Percentiles rank a stretch among this genome's conserved stretches.
Conservation (phyloP, 2,329 filamentous ascomycete species). For the Dothistroma pini region DNA sequence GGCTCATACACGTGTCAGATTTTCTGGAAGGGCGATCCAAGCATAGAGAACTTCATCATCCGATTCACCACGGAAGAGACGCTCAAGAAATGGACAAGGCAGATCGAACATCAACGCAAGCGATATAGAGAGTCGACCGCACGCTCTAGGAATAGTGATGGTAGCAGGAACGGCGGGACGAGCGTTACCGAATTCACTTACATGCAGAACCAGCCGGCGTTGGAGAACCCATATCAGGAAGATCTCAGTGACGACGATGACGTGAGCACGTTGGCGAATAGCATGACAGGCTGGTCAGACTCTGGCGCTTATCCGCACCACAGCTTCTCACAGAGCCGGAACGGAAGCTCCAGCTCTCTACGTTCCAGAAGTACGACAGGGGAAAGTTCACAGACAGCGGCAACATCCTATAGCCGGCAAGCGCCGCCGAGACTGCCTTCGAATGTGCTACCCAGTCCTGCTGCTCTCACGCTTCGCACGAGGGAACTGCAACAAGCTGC, state of each 20-base stretch:
- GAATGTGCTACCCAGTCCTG: constrained; percentile 47
- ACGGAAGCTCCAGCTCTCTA: constrained; percentile 24
- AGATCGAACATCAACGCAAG: constrained; percentile 70
- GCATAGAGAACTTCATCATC: constrained; percentile 94
- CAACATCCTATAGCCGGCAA: constrained; percentile 23
- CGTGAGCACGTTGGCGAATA: constrained; percentile 38
- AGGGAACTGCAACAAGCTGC: constrained; percentile 48
- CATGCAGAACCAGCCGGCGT: constrained; percentile 63
- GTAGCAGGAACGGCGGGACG: constrained; percentile 36
- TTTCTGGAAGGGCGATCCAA: constrained; percentile 96
- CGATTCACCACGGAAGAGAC: constrained; percentile 86
- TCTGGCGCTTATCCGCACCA: constrained; percentile 3
- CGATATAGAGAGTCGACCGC: constrained; percentile 47
- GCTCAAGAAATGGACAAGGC: constrained; percentile 86
- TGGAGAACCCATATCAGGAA: constrained; percentile 79
- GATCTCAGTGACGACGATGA: constrained; percentile 55
- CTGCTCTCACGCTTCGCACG: constrained; percentile 64
- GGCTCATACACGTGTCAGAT: constrained; percentile 95
- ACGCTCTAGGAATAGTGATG: constrained; percentile 42
- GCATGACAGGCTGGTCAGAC: constrained; percentile 31
- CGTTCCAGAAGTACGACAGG: constrained; percentile 25
- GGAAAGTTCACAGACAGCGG: constrained; percentile 14
- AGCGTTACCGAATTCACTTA: constrained; percentile 74
- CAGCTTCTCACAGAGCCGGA: constrained; percentile 21
- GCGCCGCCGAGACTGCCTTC: constrained; percentile 67